Base-by-base conservation (phyloP, 2,329 filamentous ascomycete species). In the Monosporascus sp. region DNA sequence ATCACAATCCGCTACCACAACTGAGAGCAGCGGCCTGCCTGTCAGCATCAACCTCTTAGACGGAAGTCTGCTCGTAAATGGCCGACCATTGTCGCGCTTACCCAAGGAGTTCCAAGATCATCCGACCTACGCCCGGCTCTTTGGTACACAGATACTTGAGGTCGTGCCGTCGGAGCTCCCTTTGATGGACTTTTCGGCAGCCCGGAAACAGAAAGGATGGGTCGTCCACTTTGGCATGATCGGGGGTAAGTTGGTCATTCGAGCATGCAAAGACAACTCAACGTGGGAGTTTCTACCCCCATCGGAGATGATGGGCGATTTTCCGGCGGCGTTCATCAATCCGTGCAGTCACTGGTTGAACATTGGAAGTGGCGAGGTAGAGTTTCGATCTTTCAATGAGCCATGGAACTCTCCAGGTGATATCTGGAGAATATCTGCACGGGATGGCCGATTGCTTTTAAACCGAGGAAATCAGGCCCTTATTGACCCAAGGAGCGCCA, bases 281-380 rank as follows among this genome's bases (percentile, higher is more conserved):
- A 24, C 14, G 3, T 50, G 48, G 48, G 48, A 50, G 20, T 50
- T 50, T 16, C n/a, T 50, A n/a, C 48, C 48, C 19, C 48, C 48
- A 20, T 24, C 27, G 17, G 26, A 50, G 22, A 37, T 50, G 17
- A 19, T 24, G n/a, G 48, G 48, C 14, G 48, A 50, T 35, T 40
- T 50, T 17, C 48, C 48, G 16, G 27, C 20, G 16, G 16, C 20
- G 5, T 38, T 50, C 37, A 50, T 50, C 48, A 40, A 40, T 16
- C 48, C 48, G 8, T 50, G 19, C 37, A 50, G 48, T 35, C 48
- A 50, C 35, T 50, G 48, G 48, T 26, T 50, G 7, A 24, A 50
- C 1, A 27, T 50, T 17, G 5, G 14, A 17, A 50, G 9, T 14
- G 22, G 37, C 8, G 14, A 50, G 35, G 14, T 50, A 17, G 48